These are phyloP conservation scores for Plenodomus lindquistii DNA, from an alignment of 2,329 filamentous ascomycete species.

Conservation along the genomic window DNA sequence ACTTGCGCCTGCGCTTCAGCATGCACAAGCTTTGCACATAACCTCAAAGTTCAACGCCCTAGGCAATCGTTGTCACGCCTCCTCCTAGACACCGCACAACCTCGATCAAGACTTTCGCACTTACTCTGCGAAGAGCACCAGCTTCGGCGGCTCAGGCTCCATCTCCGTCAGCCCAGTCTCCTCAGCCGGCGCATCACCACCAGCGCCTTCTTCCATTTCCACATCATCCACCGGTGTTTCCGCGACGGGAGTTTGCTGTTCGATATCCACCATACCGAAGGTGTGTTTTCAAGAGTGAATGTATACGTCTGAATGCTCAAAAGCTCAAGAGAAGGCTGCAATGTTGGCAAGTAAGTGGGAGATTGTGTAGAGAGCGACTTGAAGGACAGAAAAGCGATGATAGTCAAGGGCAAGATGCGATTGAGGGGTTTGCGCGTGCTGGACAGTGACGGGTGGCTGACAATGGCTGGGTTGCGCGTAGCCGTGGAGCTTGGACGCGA, in stretches of 20 bases:
- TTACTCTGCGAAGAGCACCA: conserved; percentile 53
- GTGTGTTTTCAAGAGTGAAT: background rate
- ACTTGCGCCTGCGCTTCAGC: background rate
- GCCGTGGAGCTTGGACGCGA: background rate
- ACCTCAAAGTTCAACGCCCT: background rate
- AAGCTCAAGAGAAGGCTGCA: background rate
- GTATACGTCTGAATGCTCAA: background rate
- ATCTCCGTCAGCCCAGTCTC: conserved; percentile 48
- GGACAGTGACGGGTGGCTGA: background rate
- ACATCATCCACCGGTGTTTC: conserved; percentile 48
- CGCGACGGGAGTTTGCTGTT: conserved; percentile 35
- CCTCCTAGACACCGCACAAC: background rate
- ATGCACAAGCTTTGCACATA: no score
- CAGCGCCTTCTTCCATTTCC: conserved; percentile 51
- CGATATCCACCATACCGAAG: conserved; percentile 34
- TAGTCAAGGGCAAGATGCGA: no score
- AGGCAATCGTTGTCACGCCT: background rate
- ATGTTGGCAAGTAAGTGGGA: background rate
- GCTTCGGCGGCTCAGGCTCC: conserved; percentile 47
- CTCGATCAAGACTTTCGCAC: conserved; percentile 10
- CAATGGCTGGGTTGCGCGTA: background rate
- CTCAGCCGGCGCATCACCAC: conserved; percentile 23
- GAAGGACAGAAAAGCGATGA: background rate
- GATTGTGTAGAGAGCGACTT: background rate
- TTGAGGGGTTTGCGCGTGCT: background rate